Conservation (phyloP, 1,284 basidiomycete species). For the Pseudozyma hubeiensis region DNA sequence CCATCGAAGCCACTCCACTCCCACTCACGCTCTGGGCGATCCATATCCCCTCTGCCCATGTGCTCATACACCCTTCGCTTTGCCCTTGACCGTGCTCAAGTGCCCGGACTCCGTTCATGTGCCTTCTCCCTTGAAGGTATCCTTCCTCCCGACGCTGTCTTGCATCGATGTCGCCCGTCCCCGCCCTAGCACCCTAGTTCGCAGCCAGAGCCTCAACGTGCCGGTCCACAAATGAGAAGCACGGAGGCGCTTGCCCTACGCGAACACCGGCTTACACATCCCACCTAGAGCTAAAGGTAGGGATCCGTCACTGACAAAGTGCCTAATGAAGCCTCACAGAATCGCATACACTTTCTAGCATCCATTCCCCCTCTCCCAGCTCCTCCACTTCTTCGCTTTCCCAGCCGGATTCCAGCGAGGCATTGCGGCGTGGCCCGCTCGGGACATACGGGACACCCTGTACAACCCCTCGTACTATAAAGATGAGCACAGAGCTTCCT, state of each 20-base stretch:
- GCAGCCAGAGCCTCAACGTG: constrained; percentile 18
- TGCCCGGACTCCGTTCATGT: constrained; percentile 3
- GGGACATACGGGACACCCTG: not conserved
- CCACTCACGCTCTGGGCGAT: constrained; percentile 11
- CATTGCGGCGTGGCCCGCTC: not conserved
- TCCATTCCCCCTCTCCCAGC: not conserved
- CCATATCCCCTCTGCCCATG: constrained; percentile 19
- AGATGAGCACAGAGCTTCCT: not conserved
- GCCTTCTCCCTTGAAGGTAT: not conserved
- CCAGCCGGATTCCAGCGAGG: not conserved
- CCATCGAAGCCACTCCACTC: constrained; percentile 29
- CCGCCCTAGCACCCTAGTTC: not conserved
- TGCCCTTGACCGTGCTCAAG: not conserved
- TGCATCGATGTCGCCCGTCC: not conserved
- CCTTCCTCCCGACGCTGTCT: constrained; percentile 1
- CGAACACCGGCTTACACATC: constrained; percentile 45
- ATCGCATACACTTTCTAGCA: not conserved
- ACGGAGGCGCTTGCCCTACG: constrained; percentile 11
- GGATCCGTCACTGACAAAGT: constrained; percentile 16
- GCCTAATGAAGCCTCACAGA: constrained; percentile 3
- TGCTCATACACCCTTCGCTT: constrained; percentile 7
- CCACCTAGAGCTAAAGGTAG: not conserved
- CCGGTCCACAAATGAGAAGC: constrained; percentile 5
- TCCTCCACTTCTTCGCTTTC: constrained; percentile 30
- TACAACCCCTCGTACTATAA: constrained; percentile 21